Percentiles rank a stretch among this genome's conserved stretches.
These are phyloP conservation scores for Apiospora arundinis DNA, from an alignment of 2,329 filamentous ascomycete genomes.

Conservation along the genomic window DNA sequence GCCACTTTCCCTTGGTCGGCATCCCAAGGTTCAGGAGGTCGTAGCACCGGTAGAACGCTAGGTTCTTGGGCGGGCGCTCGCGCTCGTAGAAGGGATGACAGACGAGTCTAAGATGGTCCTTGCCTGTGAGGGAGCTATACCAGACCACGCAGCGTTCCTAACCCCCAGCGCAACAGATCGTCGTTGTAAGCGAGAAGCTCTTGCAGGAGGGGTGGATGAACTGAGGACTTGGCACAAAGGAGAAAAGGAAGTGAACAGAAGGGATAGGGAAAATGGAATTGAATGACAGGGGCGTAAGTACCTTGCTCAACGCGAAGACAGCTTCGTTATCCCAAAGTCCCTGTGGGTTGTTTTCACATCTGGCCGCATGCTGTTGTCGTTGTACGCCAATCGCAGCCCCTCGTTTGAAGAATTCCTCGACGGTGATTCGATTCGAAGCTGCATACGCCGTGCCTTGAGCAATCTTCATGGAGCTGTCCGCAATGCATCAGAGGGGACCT, in stretches of 20 bases:
- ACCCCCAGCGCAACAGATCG: too few species aligned
- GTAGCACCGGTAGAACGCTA: slow-evolving; percentile 24
- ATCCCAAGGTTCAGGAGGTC: slow-evolving; percentile 24
- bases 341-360: background rate
- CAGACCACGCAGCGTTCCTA: background rate
- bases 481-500: background rate
- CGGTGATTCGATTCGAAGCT: slow-evolving; percentile 15
- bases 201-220: background rate
- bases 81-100: slow-evolving; percentile 27
- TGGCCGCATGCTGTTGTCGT: slow-evolving; percentile 14
- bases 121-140: background rate
- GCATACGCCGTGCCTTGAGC: slow-evolving; percentile 27
- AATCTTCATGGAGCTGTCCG: slow-evolving; percentile 24
- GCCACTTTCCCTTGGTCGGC: slow-evolving; percentile 22
- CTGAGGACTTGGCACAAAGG: background rate
- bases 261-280: background rate
- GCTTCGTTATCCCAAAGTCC: background rate
- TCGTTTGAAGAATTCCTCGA: slow-evolving; percentile 25
- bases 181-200: background rate
- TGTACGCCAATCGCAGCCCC: slow-evolving; percentile 27
- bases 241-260: too few species aligned
- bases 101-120: slow-evolving; percentile 23
- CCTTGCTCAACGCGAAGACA: background rate
- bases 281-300: background rate
- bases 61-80: background rate